Conservation (phyloP, 2,329 filamentous ascomycete species). For the Lachnellula cervina region DNA sequence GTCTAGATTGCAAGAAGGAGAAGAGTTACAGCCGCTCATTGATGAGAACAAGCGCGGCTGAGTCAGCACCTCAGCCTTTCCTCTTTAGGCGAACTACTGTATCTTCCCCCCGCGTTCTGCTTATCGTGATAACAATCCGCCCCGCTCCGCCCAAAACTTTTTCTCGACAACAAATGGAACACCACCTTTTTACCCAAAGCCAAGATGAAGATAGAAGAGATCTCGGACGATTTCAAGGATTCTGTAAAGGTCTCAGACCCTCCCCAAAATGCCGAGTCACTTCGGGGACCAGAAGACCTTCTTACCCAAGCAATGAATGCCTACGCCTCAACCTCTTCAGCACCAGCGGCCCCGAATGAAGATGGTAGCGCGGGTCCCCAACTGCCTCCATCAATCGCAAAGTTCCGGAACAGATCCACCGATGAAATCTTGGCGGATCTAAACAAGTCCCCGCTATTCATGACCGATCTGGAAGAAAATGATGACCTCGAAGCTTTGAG, state of each 20-base stretch:
- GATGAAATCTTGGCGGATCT: constrained; percentile 60
- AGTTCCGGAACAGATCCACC: constrained; percentile 48
- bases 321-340: constrained; percentile 6
- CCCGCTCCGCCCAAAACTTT: constrained; percentile 2
- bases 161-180: constrained; percentile 1
- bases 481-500: constrained; percentile 79
- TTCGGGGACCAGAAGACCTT: constrained; percentile 24
- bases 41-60: background rate
- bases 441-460: constrained; percentile 80
- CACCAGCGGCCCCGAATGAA: constrained; percentile 2
- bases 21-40: background rate
- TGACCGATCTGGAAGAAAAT: constrained; percentile 89
- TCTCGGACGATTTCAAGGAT: constrained; percentile 16
- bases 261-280: constrained; percentile 3
- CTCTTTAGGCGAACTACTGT: background rate
- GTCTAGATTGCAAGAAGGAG: background rate
- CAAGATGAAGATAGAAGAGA: constrained; percentile 30
- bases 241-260: constrained; percentile 14
- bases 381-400: constrained; percentile 55
- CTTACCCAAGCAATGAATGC: constrained; percentile 27
- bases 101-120: background rate
- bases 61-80: background rate
- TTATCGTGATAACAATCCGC: constrained; percentile 5
- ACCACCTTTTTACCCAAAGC: background rate
- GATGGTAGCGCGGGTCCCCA: constrained; percentile 24